Base-by-base conservation (phyloP, 495 filamentous ascomycete species). In the Lentithecium fluviatile region DNA sequence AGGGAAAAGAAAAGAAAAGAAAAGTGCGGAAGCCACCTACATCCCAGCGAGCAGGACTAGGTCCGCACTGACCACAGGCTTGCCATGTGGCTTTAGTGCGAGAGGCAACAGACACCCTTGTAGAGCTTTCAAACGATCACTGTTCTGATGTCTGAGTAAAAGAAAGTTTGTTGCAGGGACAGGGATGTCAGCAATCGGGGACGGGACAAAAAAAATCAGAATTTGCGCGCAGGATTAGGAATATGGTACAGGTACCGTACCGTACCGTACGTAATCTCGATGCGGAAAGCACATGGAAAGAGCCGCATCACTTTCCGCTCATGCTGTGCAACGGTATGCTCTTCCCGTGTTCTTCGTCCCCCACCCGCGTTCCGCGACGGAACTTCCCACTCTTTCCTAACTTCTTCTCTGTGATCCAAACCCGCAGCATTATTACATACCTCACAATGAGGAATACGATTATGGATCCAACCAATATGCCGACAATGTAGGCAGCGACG, bases 381-480 rank as follows among this genome's bases (percentile, higher is more conserved):
- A 58, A 80, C 67, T 79, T 79, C 17, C 82, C 81, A 1, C 45
- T 54, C 64, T 55, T 70, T 1, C 78, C 76, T 48, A 79, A 46
- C 73, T 78, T 81, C 61, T 69, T 74, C 76, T 83, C 82, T 0
- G 80, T 82, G 2, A 78, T 23, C 72, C 75, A 83, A 34, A 75
- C 73, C 21, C 81, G 70, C 42, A 75, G n/a, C 76, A 66, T 77
- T 20, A 86, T 78, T n/a, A 82, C n/a, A 3, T 66, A 69, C 75
- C 79, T 76, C 8, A 80, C 76, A 42, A 84, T 56, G 6, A 74
- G 73, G 64, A 90, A 93, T 4, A 92, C 71, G 1, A 92, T 65
- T 13, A 85, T 64, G n/a, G 82, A 79, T 2, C 76, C 88, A 0
- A 77, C 79, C 15, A 84, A 75, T 53, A 95, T 89, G 1, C 83